Base-by-base conservation (phyloP, 2,329 filamentous ascomycete genomes). In the Aspergillus quadrilineatus region DNA sequence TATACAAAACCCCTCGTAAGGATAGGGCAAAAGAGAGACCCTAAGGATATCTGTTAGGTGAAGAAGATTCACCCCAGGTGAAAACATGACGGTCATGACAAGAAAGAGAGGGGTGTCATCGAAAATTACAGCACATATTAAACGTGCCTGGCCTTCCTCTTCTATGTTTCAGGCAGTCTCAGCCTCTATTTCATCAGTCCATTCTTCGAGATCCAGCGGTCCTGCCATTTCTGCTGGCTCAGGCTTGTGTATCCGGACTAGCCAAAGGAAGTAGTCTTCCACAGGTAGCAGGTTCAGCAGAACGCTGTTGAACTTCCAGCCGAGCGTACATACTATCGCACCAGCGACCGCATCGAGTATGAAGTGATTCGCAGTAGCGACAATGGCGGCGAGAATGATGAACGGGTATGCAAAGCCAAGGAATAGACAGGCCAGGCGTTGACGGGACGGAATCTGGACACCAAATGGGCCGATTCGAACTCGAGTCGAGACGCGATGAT, bases 331-430 rank as follows among this genome's bases (percentile, higher is more conserved):
- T 3, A 90, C 85, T 32, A 82, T 66, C 5, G 85, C 84, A 12
- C 87, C 88, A 0, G 86, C 88, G 1, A 89, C 81, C 0, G 88
- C 87, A 67, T 90, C 88, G 6, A 90, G 80, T 47, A 89, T 80
- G 68, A 89, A 84, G 71, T 90, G 87, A 69, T 90, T 90, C 45
- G 87, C 87, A 0, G 87, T 89, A 3, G 87, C 83, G 26, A 89
- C 79, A 61, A 90, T 89, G 28, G 86, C 87, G 7, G 83, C 77
- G 4, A 89, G 73, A 59, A 90, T 90, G 28, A 82, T 76, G 5
- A 81, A 68, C 0, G 88, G 87, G 65, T 90, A 90, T 3, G 81
- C 71, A 65, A 87, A 77, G 42, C 87, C 88, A 15, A 83, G 57
- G 1, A 72, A 55, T 7, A 83, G 56, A 61, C 79, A 83, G 7